These are phyloP conservation scores for Diplosphaera chodatii DNA, from an alignment of 139 green algal species.

Conservation along the genomic window DNA sequence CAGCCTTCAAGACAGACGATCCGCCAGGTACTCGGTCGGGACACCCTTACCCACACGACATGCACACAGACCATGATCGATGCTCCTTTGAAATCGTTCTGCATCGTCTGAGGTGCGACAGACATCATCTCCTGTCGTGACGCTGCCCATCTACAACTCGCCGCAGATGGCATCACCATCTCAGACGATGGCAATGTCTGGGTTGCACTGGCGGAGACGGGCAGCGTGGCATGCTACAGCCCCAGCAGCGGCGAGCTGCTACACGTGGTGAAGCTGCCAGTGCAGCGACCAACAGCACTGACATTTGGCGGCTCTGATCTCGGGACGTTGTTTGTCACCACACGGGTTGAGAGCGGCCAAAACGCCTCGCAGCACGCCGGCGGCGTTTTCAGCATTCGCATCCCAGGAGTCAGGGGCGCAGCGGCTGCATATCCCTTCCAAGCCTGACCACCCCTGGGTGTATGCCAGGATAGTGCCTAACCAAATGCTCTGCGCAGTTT, in stretches of 20 bases:
- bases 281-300: constrained; percentile 36
- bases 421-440: background rate
- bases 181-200: constrained; percentile 51
- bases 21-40: background rate
- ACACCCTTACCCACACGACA: background rate
- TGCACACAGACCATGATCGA: too few species aligned
- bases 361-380: constrained; percentile 28
- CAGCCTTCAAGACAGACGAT: background rate
- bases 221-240: constrained; percentile 20
- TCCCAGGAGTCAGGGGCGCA: constrained; percentile 27
- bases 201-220: constrained; percentile 52
- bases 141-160: too few species aligned
- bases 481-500: too few species aligned
- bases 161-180: constrained; percentile 54
- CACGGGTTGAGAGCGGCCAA: constrained; percentile 30
- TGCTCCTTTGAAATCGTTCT: too few species aligned
- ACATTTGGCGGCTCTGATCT: constrained; percentile 40
- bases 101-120: too few species aligned
- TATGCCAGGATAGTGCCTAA: too few species aligned
- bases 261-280: constrained; percentile 28
- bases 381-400: constrained; percentile 26
- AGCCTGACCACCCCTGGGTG: background rate
- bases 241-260: constrained; percentile 40
- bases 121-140: too few species aligned
- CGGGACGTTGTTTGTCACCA: constrained; percentile 46